Evolutionary conservation across 73 alveolate species (phyloP).

Genomic region (Blepharisma japonicum): DNA sequence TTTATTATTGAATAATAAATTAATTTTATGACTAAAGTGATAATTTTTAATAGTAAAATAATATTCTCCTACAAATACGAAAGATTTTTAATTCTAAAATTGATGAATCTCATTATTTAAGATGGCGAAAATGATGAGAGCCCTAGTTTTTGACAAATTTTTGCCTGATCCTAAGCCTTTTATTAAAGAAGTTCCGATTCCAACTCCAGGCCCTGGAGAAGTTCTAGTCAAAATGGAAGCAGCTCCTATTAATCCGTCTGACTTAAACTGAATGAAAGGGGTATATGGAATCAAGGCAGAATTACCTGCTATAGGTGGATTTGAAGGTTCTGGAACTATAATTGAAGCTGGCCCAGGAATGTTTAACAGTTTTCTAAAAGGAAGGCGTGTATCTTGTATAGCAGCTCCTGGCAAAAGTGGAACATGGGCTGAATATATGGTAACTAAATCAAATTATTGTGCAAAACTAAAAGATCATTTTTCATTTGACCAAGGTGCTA

Average conservation of each 20-base stretch:
- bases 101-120: too few species aligned
- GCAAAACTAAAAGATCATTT: neutral
- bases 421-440: slow-evolving; percentile 74
- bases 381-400: slow-evolving; percentile 77
- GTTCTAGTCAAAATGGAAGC: slow-evolving; percentile 50
- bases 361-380: slow-evolving; percentile 75
- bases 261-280: slow-evolving; percentile 57
- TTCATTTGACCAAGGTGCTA: neutral
- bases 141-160: neutral
- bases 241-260: slow-evolving; percentile 61
- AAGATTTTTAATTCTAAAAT: too few species aligned
- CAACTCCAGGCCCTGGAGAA: slow-evolving; percentile 63
- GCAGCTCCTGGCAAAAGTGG: slow-evolving; percentile 47
- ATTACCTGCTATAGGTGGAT: slow-evolving; percentile 65
- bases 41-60: too few species aligned
- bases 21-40: too few species aligned
- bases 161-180: neutral
- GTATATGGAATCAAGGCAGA: slow-evolving; percentile 31
- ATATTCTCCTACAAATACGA: too few species aligned
- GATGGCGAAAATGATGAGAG: neutral
- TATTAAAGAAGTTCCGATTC: slow-evolving; percentile 54
- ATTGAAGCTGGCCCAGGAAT: slow-evolving; percentile 82
- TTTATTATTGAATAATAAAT: too few species aligned
- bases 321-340: slow-evolving; percentile 79
- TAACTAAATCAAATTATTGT: slow-evolving; percentile 51